phyloP scores from a whole-genome alignment of 1,284 basidiomycete species.

The Heterobasidion occidentale region DNA sequence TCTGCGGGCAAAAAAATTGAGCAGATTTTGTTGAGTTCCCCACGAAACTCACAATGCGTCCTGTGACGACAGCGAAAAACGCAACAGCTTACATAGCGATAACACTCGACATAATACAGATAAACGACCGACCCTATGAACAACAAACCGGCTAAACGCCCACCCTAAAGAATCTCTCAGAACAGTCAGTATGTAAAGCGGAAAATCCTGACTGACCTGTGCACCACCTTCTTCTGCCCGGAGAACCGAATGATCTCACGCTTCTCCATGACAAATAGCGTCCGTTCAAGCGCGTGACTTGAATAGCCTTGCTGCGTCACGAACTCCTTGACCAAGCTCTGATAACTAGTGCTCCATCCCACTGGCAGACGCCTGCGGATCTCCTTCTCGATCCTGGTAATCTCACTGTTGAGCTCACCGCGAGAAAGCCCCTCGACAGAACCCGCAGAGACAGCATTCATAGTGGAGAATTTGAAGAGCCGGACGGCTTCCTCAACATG shows the following conservation, averaged over 20 bases:
- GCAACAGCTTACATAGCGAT: no score
- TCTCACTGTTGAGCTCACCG: constrained; percentile 92
- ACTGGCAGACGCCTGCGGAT: constrained; percentile 85
- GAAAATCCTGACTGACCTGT: constrained; percentile 2
- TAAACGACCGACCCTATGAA: neutral
- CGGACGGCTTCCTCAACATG: constrained; percentile 99
- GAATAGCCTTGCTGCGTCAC: constrained; percentile 89
- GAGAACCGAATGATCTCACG: constrained; percentile 91
- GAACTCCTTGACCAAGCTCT: constrained; percentile 92
- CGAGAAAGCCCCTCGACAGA: constrained; percentile 90
- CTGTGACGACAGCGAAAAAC: no score
- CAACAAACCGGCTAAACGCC: neutral
- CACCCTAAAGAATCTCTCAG: neutral
- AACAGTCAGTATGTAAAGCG: neutral
- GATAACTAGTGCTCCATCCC: constrained; percentile 96
- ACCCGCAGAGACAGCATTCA: constrained; percentile 96
- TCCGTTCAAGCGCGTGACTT: constrained; percentile 88
- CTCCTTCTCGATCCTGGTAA: constrained; percentile 89
- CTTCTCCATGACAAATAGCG: constrained; percentile 91
- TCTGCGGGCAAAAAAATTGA: no score
- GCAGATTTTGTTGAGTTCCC: no score
- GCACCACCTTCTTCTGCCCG: constrained; percentile 28
- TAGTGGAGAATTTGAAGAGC: constrained; percentile 97
- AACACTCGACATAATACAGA: no score
- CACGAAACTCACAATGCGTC: no score